phyloP scores from a whole-genome alignment of 2,329 filamentous ascomycete genomes.

The Epichloe scottii region DNA sequence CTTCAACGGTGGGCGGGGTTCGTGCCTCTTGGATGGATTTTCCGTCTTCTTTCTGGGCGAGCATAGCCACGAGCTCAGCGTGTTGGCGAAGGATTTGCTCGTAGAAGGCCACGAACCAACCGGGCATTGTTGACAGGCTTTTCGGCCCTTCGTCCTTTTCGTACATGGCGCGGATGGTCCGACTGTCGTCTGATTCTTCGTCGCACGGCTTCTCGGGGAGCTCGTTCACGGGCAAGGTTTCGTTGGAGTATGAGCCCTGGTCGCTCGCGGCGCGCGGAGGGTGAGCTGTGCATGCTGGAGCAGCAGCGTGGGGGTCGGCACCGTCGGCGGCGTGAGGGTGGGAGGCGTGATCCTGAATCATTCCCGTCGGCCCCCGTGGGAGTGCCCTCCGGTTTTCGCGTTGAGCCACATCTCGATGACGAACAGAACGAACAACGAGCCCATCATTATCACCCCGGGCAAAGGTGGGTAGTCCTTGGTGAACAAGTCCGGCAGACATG shows the following conservation, averaged over 20 bases:
- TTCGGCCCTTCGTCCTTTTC: constrained; percentile 14
- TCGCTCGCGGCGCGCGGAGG: not conserved
- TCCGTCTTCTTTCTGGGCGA: constrained; percentile 22
- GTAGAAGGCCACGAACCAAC: constrained; percentile 51
- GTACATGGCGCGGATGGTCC: no score
- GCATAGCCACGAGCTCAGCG: constrained; percentile 43
- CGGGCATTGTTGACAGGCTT: constrained; percentile 34
- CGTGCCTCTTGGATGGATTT: constrained; percentile 6
- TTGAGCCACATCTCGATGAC: constrained; percentile 51
- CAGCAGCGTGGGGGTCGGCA: not conserved
- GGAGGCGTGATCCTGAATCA: not conserved
- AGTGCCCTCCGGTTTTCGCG: constrained; percentile 44
- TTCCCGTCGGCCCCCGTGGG: constrained; percentile 44
- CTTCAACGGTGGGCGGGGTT: constrained; percentile 18
- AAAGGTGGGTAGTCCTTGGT: constrained; percentile 47
- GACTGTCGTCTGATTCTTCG: not conserved
- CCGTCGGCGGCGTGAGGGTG: not conserved
- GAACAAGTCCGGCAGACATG: constrained; percentile 47
- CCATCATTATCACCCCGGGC: constrained; percentile 55
- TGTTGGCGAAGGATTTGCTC: constrained; percentile 50
- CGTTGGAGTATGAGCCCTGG: not conserved
- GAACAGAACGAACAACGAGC: constrained; percentile 47
- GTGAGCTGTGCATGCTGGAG: not conserved
- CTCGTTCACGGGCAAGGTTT: not conserved
- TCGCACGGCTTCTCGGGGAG: not conserved